Conservation (phyloP, 31 red algal species). For the Endocladia muricata region DNA sequence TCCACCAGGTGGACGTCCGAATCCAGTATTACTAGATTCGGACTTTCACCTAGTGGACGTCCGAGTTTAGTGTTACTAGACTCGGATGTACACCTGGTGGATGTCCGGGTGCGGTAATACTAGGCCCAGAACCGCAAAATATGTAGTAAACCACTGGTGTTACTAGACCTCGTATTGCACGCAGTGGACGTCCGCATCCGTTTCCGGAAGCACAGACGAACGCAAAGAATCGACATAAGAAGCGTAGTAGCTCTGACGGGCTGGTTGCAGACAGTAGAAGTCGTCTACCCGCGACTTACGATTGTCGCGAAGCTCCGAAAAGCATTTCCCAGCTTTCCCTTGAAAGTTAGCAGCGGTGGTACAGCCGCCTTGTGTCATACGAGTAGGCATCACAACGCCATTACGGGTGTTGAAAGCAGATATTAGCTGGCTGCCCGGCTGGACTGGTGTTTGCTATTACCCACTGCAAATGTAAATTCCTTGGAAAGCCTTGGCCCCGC, state of each 20-base stretch:
- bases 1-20: too few relatives aligned
- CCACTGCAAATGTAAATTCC: constrained; percentile 15
- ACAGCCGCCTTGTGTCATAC: neutral
- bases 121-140: too few relatives aligned
- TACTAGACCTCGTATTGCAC: too few relatives aligned
- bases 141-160: too few relatives aligned
- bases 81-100: too few relatives aligned
- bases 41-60: too few relatives aligned
- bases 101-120: too few relatives aligned
- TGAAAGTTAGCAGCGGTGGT: constrained; percentile 25
- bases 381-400: constrained; percentile 12
- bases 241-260: neutral
- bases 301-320: neutral
- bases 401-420: constrained; percentile 7
- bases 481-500: neutral
- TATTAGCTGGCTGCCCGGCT: neutral
- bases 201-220: too few relatives aligned
- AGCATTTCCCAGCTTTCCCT: constrained; percentile 7
- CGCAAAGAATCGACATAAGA: constrained; percentile 2
- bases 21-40: too few relatives aligned
- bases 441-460: constrained; percentile 11
- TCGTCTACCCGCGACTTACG: neutral
- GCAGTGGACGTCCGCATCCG: too few relatives aligned
- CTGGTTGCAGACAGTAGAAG: neutral
- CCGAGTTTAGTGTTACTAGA: too few relatives aligned